Base-by-base conservation (phyloP, 495 filamentous ascomycete species). In the Talaromyces wortmannii region DNA sequence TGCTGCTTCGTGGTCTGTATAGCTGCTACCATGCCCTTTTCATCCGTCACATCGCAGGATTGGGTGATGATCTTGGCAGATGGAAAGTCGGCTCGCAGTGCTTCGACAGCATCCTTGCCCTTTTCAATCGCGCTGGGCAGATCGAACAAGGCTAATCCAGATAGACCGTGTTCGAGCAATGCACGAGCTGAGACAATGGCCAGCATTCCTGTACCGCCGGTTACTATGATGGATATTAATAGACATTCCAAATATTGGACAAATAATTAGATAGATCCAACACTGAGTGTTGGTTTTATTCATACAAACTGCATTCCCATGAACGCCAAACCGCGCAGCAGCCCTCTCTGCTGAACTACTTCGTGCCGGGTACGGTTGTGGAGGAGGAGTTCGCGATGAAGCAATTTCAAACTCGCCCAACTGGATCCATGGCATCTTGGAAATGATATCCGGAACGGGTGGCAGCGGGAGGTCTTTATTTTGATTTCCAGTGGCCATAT, bases 131-230 rank as follows among this genome's bases (percentile, higher is more conserved):
- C 54, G 2, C 70, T 65, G 49, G 82, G 73, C 31, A 86, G 61
- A 57, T 89, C 85, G 57, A 87, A 77, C 51, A 89, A 74, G 31
- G 76, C 77, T 36, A 86, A 61, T 16, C 78, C 81, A 2, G 70
- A 61, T 6, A 81, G 68, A 13, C 85, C 86, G 61, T 89, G 85
- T 62, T 90, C 86, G 30, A 89, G 82, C 23, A 91, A 78, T 4
- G 85, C 86, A 3, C 75, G 73, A 3, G 78, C 77, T 4, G 77
- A 76, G 13, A 74, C 67, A 11, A 85, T 76, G 5, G 80, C 87
- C 11, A 91, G 75, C 45, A 78, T 81, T 7, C 87, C 86, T 31
- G 82, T 76, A 52, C 87, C 85, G 15, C 87, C 87, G 29, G 87
- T 89, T 42, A 89, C 62, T 63, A 33, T 48, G 10, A 11, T 48